These are phyloP conservation scores for Globisporangium cystogenes DNA, from an alignment of 352 stramenopile species.

Conservation along the genomic window DNA sequence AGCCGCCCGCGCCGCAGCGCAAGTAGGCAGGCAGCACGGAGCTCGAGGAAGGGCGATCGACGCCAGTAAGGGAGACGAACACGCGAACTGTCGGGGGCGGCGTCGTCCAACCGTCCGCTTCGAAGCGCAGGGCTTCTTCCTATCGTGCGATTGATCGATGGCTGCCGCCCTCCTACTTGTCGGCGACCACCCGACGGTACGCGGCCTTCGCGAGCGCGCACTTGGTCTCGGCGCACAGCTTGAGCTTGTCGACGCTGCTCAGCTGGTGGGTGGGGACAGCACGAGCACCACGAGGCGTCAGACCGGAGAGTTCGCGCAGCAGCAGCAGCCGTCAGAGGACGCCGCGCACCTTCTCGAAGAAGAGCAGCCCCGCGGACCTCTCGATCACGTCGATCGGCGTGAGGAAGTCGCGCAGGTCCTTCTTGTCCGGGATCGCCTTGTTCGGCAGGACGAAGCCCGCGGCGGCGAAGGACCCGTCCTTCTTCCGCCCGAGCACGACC, in stretches of 20 bases:
- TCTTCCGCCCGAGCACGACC: constrained; percentile 74
- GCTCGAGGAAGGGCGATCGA: not conserved
- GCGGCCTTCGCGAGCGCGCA: constrained; percentile 39
- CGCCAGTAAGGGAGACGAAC: too few relatives aligned
- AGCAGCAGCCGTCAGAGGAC: too few relatives aligned
- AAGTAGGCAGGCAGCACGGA: too few relatives aligned
- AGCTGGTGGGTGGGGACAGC: constrained; percentile 20
- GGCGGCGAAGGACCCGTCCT: constrained; percentile 60
- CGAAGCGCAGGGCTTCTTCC: too few relatives aligned
- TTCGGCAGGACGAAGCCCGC: constrained; percentile 95
- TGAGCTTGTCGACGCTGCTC: constrained; percentile 30
- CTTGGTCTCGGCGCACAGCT: constrained; percentile 65
- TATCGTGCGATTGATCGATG: too few relatives aligned
- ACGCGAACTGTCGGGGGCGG: not conserved
- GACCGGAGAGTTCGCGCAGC: too few relatives aligned
- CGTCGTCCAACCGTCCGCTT: too few relatives aligned
- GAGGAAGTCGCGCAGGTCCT: constrained; percentile 80
- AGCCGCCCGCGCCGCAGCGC: constrained; percentile 4
- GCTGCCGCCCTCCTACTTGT: constrained; percentile 11
- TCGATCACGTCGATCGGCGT: constrained; percentile 90
- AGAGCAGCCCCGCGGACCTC: constrained; percentile 88
- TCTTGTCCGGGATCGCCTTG: constrained; percentile 67
- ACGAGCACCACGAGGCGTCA: not conserved
- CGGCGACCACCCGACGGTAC: constrained; percentile 32
- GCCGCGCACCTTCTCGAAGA: constrained; percentile 88